Conservation (phyloP, 106 monocot genomes). For the Alisma plantagoaquatica region DNA sequence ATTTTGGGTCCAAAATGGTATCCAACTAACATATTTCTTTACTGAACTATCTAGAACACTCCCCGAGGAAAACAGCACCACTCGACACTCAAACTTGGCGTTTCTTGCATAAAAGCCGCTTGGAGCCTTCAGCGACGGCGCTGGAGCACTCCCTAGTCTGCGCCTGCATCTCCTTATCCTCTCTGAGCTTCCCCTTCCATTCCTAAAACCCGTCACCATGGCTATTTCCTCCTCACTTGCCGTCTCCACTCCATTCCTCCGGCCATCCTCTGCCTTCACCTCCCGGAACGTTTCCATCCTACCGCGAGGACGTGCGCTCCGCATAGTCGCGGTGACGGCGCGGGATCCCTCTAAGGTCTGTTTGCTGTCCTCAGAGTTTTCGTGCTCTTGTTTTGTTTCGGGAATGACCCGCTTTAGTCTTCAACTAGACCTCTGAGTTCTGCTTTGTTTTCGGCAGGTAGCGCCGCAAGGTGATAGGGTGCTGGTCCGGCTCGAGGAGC, state of each 20-base stretch:
- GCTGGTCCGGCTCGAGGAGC: slow-evolving; percentile 77
- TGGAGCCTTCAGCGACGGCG: background rate
- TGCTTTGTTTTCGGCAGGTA: slow-evolving; percentile 36
- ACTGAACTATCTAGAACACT: background rate
- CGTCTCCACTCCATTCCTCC: slow-evolving; percentile 9
- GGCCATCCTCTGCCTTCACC: background rate
- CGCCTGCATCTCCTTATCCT: slow-evolving; percentile 8
- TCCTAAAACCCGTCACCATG: background rate
- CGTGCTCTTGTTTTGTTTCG: background rate
- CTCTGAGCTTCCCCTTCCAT: background rate
- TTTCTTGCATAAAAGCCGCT: no score
- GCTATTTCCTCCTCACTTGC: slow-evolving; percentile 10
- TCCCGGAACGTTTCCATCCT: background rate
- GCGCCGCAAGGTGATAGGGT: slow-evolving; percentile 91
- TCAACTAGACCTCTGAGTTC: background rate
- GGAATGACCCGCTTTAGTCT: background rate
- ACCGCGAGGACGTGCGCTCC: slow-evolving; percentile 18
- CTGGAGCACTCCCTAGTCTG: background rate
- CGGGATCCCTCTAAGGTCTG: slow-evolving; percentile 43
- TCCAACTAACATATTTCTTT: no score
- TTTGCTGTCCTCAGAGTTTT: background rate
- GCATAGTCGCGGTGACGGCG: slow-evolving; percentile 59
- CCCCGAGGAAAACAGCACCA: no score
- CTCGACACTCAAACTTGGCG: background rate
- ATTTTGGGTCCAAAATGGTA: no score